Evolutionary conservation across 176 grass and related monocot genomes (phyloP).

Genomic region (Oryza coarctata): DNA sequence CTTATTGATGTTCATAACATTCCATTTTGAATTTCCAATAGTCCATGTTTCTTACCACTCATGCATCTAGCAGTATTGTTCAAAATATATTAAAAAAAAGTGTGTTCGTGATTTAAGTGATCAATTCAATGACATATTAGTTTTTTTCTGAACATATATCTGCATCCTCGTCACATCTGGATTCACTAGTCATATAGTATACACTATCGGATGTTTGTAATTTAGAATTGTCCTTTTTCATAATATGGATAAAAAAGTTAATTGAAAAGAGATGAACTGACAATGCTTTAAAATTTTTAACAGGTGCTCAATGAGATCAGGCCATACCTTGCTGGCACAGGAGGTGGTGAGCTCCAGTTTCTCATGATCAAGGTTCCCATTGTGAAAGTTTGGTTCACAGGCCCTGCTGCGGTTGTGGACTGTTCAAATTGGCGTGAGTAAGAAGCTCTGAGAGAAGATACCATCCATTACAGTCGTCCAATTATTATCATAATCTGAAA

Average conservation of each 20-base stretch:
- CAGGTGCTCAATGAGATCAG: slow-evolving; percentile 82
- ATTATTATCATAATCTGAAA: slow-evolving; percentile 40
- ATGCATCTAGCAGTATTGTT: no score
- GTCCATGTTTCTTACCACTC: no score
- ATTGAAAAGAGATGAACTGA: not conserved
- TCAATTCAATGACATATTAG: not conserved
- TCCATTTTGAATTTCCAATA: not conserved
- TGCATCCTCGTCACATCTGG: not conserved
- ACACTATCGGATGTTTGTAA: not conserved
- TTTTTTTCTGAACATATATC: not conserved
- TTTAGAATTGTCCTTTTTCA: not conserved
- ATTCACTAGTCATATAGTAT: not conserved
- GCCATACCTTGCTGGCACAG: slow-evolving; percentile 73
- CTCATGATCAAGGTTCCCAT: slow-evolving; percentile 47
- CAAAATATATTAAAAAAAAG: no score
- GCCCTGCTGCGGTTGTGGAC: slow-evolving; percentile 72
- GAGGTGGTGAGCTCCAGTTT: slow-evolving; percentile 64
- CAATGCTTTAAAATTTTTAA: not conserved
- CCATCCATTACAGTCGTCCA: slow-evolving; percentile 62
- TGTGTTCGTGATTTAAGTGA: not conserved
- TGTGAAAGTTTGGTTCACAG: slow-evolving; percentile 60
- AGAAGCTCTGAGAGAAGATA: slow-evolving; percentile 86
- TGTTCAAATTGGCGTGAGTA: slow-evolving; percentile 59
- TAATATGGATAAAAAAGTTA: not conserved
- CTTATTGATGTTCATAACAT: not conserved